Percentiles rank a stretch among this genome's conserved stretches.
phyloP scores from a whole-genome alignment of 441 rosid genomes.

The Mallotus repandus region DNA sequence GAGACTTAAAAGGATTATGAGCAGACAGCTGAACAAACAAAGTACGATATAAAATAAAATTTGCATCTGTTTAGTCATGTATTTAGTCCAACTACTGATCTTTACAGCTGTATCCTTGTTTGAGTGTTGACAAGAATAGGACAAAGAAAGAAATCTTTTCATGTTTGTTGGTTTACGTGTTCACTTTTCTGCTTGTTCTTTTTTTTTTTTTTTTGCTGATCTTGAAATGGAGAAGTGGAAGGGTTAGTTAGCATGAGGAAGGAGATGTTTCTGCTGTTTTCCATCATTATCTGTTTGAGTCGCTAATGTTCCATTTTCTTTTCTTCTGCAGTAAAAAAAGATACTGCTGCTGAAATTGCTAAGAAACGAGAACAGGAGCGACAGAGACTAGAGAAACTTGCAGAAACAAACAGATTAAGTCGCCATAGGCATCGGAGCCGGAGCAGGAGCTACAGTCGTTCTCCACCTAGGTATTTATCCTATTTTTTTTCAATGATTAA shows the following conservation, averaged over 20 bases:
- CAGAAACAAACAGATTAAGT: slow-evolving; percentile 79
- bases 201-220: neutral
- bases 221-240: neutral
- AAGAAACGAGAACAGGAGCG: slow-evolving; percentile 92
- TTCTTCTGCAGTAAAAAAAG: slow-evolving; percentile 75
- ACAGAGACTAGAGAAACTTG: slow-evolving; percentile 81
- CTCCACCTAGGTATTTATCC: slow-evolving; percentile 70
- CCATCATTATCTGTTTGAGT: neutral
- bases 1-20: slow-evolving; percentile 96
- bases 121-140: slow-evolving; percentile 1
- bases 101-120: neutral
- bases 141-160: neutral
- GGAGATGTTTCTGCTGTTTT: neutral
- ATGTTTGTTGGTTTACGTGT: neutral
- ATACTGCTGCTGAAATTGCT: slow-evolving; percentile 86
- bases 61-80: slow-evolving; percentile 1
- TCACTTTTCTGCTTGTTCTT: neutral
- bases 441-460: slow-evolving; percentile 80
- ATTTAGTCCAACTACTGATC: neutral
- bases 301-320: neutral
- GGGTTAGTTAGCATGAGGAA: neutral
- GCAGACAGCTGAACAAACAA: slow-evolving; percentile 83
- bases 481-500: slow-evolving; percentile 3
- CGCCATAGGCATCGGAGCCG: slow-evolving; percentile 67
- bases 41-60: slow-evolving; percentile 44